Evolutionary conservation across 371 early-diverging fungal species (phyloP).

Genomic region (Coemansia sp.): DNA sequence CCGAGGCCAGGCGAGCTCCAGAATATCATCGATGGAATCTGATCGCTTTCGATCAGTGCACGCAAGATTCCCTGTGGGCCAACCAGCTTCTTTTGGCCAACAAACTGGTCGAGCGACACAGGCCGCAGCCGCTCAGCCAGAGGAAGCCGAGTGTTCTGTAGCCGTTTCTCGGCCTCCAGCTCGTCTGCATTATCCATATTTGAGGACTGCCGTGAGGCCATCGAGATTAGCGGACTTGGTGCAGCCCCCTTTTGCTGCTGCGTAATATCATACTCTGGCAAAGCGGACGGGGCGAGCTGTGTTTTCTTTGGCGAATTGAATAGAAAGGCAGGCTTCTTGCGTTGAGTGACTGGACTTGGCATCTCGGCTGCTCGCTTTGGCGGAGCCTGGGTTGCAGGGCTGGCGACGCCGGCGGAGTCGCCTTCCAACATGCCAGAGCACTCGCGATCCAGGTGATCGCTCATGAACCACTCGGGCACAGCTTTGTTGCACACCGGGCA

Average conservation of each 20-base stretch:
- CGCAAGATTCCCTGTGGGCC: constrained; percentile 66
- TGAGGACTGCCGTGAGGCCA: background rate
- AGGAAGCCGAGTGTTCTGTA: constrained; percentile 36
- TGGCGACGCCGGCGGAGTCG: background rate
- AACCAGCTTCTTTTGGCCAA: constrained; percentile 73
- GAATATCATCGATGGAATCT: constrained; percentile 67
- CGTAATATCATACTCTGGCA: background rate
- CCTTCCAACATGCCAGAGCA: constrained; percentile 34
- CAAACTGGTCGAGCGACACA: constrained; percentile 59
- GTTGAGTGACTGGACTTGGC: constrained; percentile 2
- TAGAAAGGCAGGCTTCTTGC: background rate
- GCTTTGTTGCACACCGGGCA: constrained; percentile 59
- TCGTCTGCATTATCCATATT: background rate
- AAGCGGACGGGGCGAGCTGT: background rate
- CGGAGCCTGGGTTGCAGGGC: constrained; percentile 10
- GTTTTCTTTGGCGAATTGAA: background rate
- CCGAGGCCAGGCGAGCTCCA: constrained; percentile 86
- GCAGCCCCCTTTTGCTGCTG: background rate
- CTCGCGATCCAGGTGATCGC: constrained; percentile 58
- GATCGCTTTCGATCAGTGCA: constrained; percentile 62
- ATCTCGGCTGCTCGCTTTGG: constrained; percentile 2
- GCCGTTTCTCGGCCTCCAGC: constrained; percentile 15
- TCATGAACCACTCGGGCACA: constrained; percentile 58
- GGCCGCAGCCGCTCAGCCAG: constrained; percentile 71
- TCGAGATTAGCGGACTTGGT: background rate